phyloP scores from a whole-genome alignment of 257 asterid genomes.

The Haberlea rhodopensis region DNA sequence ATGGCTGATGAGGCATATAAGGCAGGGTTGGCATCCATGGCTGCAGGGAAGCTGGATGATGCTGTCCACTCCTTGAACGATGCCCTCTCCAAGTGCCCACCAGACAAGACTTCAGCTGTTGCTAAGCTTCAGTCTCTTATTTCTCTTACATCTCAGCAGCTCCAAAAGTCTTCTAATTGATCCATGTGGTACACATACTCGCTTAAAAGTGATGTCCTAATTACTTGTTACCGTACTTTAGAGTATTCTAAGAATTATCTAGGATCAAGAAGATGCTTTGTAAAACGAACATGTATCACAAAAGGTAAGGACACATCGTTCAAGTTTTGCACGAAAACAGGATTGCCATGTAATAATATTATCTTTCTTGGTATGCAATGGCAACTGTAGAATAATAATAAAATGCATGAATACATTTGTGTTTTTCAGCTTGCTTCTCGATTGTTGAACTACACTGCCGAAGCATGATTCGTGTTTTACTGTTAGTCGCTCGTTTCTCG shows the following conservation, averaged over 20 bases:
- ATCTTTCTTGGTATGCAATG: neutral
- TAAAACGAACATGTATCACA: no score
- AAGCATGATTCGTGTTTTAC: no score
- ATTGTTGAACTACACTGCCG: no score
- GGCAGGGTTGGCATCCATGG: conserved; percentile 54
- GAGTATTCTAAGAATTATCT: neutral
- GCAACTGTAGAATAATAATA: no score
- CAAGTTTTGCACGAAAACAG: neutral
- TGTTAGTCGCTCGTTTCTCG: neutral
- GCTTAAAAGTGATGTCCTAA: neutral
- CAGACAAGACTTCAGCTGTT: conserved; percentile 49
- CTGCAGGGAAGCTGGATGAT: conserved; percentile 47
- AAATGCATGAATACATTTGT: neutral
- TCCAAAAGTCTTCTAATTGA: conserved; percentile 35
- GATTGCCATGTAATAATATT: neutral
- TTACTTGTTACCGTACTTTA: conserved; percentile 3
- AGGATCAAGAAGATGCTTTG: neutral
- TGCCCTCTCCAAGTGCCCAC: conserved; percentile 62
- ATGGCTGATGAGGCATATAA: conserved; percentile 59
- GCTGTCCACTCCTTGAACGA: conserved; percentile 43
- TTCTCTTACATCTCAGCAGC: conserved; percentile 40
- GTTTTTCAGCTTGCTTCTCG: neutral
- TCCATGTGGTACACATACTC: conserved; percentile 1
- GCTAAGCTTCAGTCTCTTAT: conserved; percentile 56
- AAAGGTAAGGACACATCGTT: neutral